These are phyloP conservation scores for Colletotrichum somersetense DNA, from an alignment of 2,329 filamentous ascomycete species.

Conservation along the genomic window DNA sequence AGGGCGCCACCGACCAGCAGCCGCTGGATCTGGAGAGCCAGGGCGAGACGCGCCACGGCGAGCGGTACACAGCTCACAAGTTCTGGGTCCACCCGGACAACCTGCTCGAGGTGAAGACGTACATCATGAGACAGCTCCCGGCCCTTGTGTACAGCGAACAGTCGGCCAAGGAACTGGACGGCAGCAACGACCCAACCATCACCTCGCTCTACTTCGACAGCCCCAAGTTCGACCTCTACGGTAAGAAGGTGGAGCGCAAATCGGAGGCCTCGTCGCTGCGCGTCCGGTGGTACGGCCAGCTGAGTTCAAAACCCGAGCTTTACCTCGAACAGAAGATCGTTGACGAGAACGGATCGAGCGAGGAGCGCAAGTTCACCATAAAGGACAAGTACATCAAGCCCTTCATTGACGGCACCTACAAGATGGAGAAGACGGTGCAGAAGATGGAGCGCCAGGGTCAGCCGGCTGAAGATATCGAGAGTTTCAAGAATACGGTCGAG, in stretches of 20 bases:
- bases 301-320: slow-evolving; percentile 83
- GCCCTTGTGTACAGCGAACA: slow-evolving; percentile 94
- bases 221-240: slow-evolving; percentile 86
- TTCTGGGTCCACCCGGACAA: slow-evolving; percentile 99
- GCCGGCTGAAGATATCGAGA: slow-evolving; percentile 73
- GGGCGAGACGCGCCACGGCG: slow-evolving; percentile 71
- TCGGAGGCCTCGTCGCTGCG: slow-evolving; percentile 85
- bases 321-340: slow-evolving; percentile 91
- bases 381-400: slow-evolving; percentile 95
- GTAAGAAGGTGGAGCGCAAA: slow-evolving; percentile 82
- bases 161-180: slow-evolving; percentile 84
- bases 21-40: slow-evolving; percentile 63
- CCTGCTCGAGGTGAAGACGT: slow-evolving; percentile 95
- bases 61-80: slow-evolving; percentile 87
- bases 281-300: slow-evolving; percentile 90
- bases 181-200: slow-evolving; percentile 86
- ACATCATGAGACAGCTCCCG: slow-evolving; percentile 90
- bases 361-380: slow-evolving; percentile 84
- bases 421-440: slow-evolving; percentile 89
- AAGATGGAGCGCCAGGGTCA: slow-evolving; percentile 87
- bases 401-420: slow-evolving; percentile 88
- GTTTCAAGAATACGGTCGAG: slow-evolving; percentile 78
- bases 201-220: slow-evolving; percentile 98
- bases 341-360: slow-evolving; percentile 79
- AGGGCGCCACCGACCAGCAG: slow-evolving; percentile 55